Evolutionary conservation across 2,329 filamentous ascomycete species (phyloP).

Genomic region (Clarireedia paspali): DNA sequence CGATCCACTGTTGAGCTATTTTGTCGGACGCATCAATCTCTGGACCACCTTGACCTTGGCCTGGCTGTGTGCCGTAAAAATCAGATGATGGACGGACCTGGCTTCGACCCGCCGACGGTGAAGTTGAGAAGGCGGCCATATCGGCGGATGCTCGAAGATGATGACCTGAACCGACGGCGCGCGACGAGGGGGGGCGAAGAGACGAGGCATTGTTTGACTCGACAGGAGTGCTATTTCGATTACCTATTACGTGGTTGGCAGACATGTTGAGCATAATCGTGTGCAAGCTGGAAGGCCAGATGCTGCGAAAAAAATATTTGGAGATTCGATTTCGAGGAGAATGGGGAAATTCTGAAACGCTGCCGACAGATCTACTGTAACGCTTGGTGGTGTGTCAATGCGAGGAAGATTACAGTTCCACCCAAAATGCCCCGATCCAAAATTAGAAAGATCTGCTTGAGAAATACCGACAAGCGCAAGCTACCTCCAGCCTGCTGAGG

Average conservation of each 20-base stretch:
- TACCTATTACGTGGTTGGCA: slow-evolving; percentile 50
- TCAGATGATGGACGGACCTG: slow-evolving; percentile 93
- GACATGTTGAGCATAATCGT: slow-evolving; percentile 44
- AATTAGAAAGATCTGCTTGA: slow-evolving; percentile 17
- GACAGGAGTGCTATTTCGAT: slow-evolving; percentile 87
- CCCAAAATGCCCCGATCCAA: slow-evolving; percentile 12
- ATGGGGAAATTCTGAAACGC: slow-evolving; percentile 5
- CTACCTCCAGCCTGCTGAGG: slow-evolving; percentile 15
- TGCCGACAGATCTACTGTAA: slow-evolving; percentile 1
- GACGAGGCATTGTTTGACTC: slow-evolving; percentile 77
- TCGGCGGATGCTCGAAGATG: slow-evolving; percentile 93
- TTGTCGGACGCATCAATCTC: slow-evolving; percentile 84
- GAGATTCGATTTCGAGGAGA: slow-evolving; percentile 2
- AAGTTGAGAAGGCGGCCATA: slow-evolving; percentile 74
- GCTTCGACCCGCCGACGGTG: slow-evolving; percentile 49
- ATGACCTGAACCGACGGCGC: slow-evolving; percentile 69
- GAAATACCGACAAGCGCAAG: slow-evolving; percentile 20
- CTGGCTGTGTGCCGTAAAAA: slow-evolving; percentile 72
- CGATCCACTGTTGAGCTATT: slow-evolving; percentile 96
- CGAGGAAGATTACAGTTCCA: slow-evolving; percentile 18
- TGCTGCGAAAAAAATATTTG: slow-evolving; percentile 3
- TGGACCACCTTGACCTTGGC: slow-evolving; percentile 56
- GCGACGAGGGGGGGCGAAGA: slow-evolving; percentile 74
- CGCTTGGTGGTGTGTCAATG: slow-evolving; percentile 8
- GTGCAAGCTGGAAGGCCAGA: background rate